A percentile compares a stretch with the other conserved stretches of the same genome.
Conservation (phyloP, 1,284 basidiomycete genomes). For the Pascua guehoae region DNA sequence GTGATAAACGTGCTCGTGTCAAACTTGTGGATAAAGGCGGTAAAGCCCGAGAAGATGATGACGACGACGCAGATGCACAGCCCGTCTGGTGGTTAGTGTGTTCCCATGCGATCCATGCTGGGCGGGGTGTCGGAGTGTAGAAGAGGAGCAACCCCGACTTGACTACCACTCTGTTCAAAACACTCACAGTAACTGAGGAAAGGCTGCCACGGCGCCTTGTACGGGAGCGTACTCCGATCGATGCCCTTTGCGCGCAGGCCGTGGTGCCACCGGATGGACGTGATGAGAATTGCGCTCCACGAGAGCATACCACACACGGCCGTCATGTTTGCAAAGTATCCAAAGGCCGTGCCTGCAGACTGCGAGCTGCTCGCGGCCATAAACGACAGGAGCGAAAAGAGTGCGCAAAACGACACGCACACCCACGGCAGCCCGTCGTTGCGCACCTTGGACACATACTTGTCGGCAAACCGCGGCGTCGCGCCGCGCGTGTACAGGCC, state of each 20-base stretch:
- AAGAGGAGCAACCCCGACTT: no score
- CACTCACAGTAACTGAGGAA: slow-evolving; percentile 35
- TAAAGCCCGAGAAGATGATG: slow-evolving; percentile 30
- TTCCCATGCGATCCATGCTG: no score
- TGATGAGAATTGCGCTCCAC: slow-evolving; percentile 78
- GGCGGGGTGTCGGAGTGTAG: no score
- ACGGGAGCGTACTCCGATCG: slow-evolving; percentile 55
- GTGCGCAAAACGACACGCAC: slow-evolving; percentile 25
- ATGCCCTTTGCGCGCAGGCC: slow-evolving; percentile 70
- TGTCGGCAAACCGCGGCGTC: slow-evolving; percentile 55
- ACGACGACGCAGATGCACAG: slow-evolving; percentile 20
- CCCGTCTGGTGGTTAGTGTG: neutral
- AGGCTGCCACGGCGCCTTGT: slow-evolving; percentile 55
- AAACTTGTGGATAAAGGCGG: slow-evolving; percentile 20
- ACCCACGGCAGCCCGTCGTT: slow-evolving; percentile 39
- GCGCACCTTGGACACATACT: slow-evolving; percentile 21
- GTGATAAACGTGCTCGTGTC: slow-evolving; percentile 38
- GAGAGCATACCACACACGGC: slow-evolving; percentile 56
- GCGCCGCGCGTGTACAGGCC: slow-evolving; percentile 60
- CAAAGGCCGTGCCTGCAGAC: slow-evolving; percentile 59
- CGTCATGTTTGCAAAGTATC: slow-evolving; percentile 67
- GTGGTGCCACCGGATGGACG: slow-evolving; percentile 72
- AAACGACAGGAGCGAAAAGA: slow-evolving; percentile 28
- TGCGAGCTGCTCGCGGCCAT: slow-evolving; percentile 51
- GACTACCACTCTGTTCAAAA: no score